Evolutionary conservation across 805 yeast species (phyloP).

Genomic region (Wickerhamomyces chambardii): DNA sequence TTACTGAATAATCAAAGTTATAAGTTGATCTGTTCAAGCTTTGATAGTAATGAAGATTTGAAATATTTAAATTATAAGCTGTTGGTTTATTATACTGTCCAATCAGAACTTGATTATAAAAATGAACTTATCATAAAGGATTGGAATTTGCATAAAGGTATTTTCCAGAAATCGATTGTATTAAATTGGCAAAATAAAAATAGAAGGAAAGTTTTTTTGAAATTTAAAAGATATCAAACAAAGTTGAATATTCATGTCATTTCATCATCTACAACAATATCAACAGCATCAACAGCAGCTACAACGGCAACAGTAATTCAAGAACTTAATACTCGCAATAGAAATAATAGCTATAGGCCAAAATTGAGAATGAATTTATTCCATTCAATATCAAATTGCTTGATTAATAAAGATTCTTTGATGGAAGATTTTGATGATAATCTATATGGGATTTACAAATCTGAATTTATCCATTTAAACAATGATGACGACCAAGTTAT

Average conservation of each 20-base stretch:
- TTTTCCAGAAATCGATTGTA: conserved; percentile 18
- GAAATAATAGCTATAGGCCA: conserved; percentile 29
- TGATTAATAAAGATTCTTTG: conserved; percentile 11
- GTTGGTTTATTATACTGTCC: too few species aligned
- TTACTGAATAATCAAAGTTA: conserved; percentile 28
- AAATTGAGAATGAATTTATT: conserved; percentile 36
- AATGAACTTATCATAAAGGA: too few species aligned
- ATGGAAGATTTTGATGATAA: conserved; percentile 32
- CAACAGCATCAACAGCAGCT: too few species aligned
- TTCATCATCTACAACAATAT: too few species aligned
- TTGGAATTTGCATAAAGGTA: too few species aligned
- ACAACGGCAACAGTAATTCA: too few species aligned
- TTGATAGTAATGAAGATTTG: too few species aligned
- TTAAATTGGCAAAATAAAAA: conserved; percentile 32
- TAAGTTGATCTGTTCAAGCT: conserved; percentile 37
- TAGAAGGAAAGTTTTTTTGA: conserved; percentile 26
- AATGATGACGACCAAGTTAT: conserved; percentile 24
- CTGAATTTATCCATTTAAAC: conserved; percentile 3
- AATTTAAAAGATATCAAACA: conserved; percentile 10
- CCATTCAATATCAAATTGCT: conserved; percentile 3
- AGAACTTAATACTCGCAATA: not conserved
- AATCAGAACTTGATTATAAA: too few species aligned
- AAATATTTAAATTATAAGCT: too few species aligned
- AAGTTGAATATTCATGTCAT: conserved; percentile 12
- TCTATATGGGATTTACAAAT: conserved; percentile 31